Percentiles rank a stretch among this genome's conserved stretches.
These are phyloP conservation scores for Trypanosoma cruzi DNA, from an alignment of 208 protist species.

Conservation along the genomic window DNA sequence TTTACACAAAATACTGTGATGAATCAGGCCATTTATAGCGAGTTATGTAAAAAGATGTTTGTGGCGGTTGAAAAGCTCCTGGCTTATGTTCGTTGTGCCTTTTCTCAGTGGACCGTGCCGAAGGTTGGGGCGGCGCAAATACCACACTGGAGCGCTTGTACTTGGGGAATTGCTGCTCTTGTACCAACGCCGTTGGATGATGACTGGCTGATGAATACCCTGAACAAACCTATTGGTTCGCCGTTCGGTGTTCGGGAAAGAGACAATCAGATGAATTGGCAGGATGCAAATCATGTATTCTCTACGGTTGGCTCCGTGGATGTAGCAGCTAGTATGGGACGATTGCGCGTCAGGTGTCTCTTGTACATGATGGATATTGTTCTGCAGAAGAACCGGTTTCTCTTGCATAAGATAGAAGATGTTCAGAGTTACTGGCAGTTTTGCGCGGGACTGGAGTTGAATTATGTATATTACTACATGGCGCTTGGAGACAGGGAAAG, in stretches of 20 bases:
- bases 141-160: conserved; percentile 20
- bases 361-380: conserved; percentile 30
- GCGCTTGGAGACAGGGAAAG: conserved; percentile 37
- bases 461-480: conserved; percentile 50
- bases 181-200: not conserved
- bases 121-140: conserved; percentile 13
- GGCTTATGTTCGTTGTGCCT: conserved; percentile 5
- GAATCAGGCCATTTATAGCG: too few species aligned
- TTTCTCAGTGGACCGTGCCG: conserved; percentile 13
- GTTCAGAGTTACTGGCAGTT: conserved; percentile 34
- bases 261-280: too few species aligned
- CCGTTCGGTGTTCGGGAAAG: too few species aligned
- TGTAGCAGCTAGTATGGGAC: conserved; percentile 4
- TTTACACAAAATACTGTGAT: not conserved
- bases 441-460: conserved; percentile 29
- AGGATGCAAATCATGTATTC: not conserved
- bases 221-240: not conserved
- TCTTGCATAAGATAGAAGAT: conserved; percentile 14
- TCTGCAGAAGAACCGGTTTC: conserved; percentile 30
- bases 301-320: not conserved
- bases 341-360: conserved; percentile 17
- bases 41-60: conserved; percentile 10
- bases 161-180: not conserved
- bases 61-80: not conserved
- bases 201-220: conserved; percentile 5